Evolutionary conservation across 441 rosid species (phyloP).

Genomic region (Corymbia calophylla): DNA sequence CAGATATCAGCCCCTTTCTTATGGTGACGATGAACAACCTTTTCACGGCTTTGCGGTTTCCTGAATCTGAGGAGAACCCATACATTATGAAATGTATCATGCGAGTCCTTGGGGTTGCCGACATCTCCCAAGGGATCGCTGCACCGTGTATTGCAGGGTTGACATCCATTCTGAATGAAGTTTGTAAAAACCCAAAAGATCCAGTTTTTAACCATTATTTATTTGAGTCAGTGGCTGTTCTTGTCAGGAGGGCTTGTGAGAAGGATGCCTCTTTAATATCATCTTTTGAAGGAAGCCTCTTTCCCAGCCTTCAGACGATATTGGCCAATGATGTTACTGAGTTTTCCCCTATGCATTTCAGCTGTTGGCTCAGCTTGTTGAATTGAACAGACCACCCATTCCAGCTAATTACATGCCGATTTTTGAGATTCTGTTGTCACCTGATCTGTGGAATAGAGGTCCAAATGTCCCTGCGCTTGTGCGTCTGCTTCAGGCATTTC

Average conservation of each 20-base stretch:
- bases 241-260: conserved; percentile 83
- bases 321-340: conserved; percentile 74
- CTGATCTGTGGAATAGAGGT: conserved; percentile 80
- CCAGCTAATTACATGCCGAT: conserved; percentile 74
- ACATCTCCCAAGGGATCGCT: conserved; percentile 62
- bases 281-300: conserved; percentile 67
- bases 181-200: conserved; percentile 84
- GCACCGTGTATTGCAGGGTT: conserved; percentile 74
- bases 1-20: conserved; percentile 58
- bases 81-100: conserved; percentile 93
- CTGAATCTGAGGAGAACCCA: conserved; percentile 92
- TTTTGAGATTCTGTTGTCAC: conserved; percentile 64
- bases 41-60: conserved; percentile 63
- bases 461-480: conserved; percentile 96
- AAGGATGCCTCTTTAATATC: conserved; percentile 61
- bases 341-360: conserved; percentile 97
- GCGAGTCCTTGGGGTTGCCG: conserved; percentile 86
- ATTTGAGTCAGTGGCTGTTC: conserved; percentile 92
- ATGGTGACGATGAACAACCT: conserved; percentile 58
- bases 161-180: conserved; percentile 64
- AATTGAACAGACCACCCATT: conserved; percentile 78
- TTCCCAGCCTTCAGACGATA: conserved; percentile 73
- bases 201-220: conserved; percentile 91
- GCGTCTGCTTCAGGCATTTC: conserved; percentile 93
- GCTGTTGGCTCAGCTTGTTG: conserved; percentile 89